A percentile compares a stretch with the other conserved stretches of the same genome.
These are phyloP conservation scores for Colletotrichum sp. DNA, from an alignment of 2,329 filamentous ascomycete species.

Conservation along the genomic window DNA sequence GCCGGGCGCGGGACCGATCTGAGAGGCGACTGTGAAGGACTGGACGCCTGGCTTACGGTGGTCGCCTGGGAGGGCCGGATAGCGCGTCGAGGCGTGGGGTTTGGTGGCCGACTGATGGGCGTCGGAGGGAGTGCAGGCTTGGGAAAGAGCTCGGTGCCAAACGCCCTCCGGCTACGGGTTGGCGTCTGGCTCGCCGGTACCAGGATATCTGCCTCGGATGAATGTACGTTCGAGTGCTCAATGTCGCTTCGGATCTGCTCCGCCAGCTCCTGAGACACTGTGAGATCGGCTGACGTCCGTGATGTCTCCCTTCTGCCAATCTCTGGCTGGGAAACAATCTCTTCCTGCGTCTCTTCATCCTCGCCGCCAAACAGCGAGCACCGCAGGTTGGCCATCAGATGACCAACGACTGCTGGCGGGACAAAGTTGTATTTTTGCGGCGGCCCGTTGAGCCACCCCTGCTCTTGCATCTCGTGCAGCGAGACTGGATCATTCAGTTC, in stretches of 20 bases:
- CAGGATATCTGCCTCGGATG: conserved; percentile 28
- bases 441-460: conserved; percentile 57
- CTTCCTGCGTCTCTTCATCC: conserved; percentile 23
- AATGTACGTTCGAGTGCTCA: conserved; percentile 34
- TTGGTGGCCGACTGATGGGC: conserved; percentile 14
- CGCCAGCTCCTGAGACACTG: conserved; percentile 57
- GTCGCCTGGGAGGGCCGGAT: conserved; percentile 35
- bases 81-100: conserved; percentile 17
- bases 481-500: conserved; percentile 65
- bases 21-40: conserved; percentile 32
- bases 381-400: conserved; percentile 62
- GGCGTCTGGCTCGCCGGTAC: conserved; percentile 35
- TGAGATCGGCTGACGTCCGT: conserved; percentile 19
- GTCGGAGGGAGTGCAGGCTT: conserved; percentile 13
- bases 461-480: conserved; percentile 54
- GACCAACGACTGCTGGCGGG: conserved; percentile 60
- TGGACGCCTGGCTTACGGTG: conserved; percentile 39
- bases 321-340: not conserved
- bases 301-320: not conserved
- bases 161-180: not conserved
- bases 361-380: conserved; percentile 50
- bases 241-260: conserved; percentile 54
- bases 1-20: conserved; percentile 27
- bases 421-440: conserved; percentile 60
- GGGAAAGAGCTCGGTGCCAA: conserved; percentile 10